Evolutionary conservation across 169 alveolate genomes (phyloP).

Genomic region (Amoebophrya sp.): DNA sequence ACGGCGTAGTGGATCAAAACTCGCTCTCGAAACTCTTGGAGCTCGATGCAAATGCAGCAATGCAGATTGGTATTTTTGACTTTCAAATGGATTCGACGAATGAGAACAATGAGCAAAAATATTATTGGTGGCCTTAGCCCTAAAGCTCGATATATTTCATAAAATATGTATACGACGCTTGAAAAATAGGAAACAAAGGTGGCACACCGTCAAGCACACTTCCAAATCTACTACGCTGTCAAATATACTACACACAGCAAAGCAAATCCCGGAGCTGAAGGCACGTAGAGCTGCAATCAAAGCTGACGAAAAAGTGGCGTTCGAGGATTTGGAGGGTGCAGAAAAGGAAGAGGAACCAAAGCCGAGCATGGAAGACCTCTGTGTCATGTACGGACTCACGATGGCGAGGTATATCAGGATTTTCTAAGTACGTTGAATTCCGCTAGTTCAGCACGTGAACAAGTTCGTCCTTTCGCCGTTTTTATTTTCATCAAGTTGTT

Average conservation of each 20-base stretch:
- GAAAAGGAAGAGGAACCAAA: neutral
- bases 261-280: neutral
- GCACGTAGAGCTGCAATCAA: neutral
- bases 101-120: no score
- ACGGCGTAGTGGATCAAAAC: neutral
- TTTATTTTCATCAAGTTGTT: no score
- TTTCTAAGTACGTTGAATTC: no score
- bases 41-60: neutral
- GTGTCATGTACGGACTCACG: slow-evolving; percentile 17
- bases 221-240: no score
- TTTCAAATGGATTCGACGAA: no score
- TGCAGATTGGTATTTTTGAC: neutral
- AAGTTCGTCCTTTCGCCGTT: no score
- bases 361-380: neutral
- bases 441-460: no score
- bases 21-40: neutral
- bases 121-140: no score
- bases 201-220: no score
- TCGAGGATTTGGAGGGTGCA: neutral
- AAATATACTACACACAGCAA: neutral
- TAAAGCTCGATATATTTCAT: no score
- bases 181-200: no score
- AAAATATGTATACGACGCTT: no score
- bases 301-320: neutral
- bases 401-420: neutral